Percentiles rank a stretch among this genome's conserved stretches.
Evolutionary conservation across 192 early-diverging fungal species (phyloP).

Genomic region (Hyaloraphidium curvatum): DNA sequence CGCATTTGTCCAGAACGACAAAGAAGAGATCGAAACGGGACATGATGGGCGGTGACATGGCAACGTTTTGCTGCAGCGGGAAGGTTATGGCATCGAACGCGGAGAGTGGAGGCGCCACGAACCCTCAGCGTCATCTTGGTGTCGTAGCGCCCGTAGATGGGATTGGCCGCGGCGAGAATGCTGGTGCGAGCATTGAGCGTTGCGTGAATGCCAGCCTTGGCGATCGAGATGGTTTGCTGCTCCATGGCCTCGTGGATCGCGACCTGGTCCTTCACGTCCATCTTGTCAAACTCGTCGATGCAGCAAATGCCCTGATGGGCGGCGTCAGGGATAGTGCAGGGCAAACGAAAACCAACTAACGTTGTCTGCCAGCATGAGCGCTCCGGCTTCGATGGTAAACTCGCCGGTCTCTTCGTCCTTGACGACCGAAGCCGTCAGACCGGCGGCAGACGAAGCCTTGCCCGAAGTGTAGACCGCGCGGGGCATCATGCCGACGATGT

Average conservation of each 20-base stretch:
- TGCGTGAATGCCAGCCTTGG: conserved; percentile 91
- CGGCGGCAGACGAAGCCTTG: conserved; percentile 86
- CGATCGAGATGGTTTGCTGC: conserved; percentile 93
- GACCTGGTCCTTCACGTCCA: conserved; percentile 91
- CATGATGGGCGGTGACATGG: conserved; percentile 93
- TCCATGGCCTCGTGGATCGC: conserved; percentile 99
- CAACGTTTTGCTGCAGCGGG: conserved; percentile 69
- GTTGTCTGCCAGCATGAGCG: conserved; percentile 93
- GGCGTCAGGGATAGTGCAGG: too few species aligned
- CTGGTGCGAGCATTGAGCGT: conserved; percentile 85
- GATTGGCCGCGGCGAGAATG: conserved; percentile 93
- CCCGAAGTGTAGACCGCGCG: conserved; percentile 90
- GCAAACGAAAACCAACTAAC: too few species aligned
- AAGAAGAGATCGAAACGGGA: conserved; percentile 98
- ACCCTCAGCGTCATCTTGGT: conserved; percentile 78
- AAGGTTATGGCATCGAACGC: background rate
- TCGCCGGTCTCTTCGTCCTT: conserved; percentile 96
- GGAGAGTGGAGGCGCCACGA: background rate
- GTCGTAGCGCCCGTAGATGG: conserved; percentile 87
- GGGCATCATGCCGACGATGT: conserved; percentile 75
- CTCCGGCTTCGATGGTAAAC: conserved; percentile 93
- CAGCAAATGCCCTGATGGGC: conserved; percentile 95
- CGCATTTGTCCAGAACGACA: conserved; percentile 85
- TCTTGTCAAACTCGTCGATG: conserved; percentile 99
- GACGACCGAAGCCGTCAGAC: conserved; percentile 83